Evolutionary conservation across 75 land plant species (phyloP).

Genomic region (Sequoia sempervirens): DNA sequence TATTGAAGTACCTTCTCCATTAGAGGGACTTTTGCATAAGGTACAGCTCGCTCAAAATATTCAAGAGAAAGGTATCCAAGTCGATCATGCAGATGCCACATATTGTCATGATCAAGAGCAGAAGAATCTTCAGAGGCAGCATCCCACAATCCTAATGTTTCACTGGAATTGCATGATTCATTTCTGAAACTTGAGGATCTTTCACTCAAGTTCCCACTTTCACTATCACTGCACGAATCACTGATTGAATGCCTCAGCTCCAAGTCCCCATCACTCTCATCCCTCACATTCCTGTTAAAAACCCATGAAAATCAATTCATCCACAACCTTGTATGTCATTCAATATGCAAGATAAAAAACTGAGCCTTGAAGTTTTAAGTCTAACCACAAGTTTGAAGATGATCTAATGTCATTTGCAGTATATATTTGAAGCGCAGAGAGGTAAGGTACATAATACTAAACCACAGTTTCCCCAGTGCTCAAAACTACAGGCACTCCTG

Average conservation of each 20-base stretch:
- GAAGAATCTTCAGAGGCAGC: constrained; percentile 20
- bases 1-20: constrained; percentile 13
- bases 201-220: constrained; percentile 23
- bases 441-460: constrained; percentile 49
- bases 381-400: constrained; percentile 24
- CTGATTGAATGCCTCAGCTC: constrained; percentile 14
- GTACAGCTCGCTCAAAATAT: constrained; percentile 20
- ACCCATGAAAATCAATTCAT: neutral
- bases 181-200: constrained; percentile 8
- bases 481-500: constrained; percentile 38
- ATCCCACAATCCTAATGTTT: constrained; percentile 26
- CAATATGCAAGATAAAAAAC: neutral
- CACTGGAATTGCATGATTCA: constrained; percentile 6
- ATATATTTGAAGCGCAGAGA: constrained; percentile 42
- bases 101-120: constrained; percentile 19
- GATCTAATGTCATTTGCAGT: constrained; percentile 18
- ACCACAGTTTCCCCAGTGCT: constrained; percentile 33
- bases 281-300: constrained; percentile 7
- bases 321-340: neutral
- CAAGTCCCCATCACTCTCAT: constrained; percentile 24
- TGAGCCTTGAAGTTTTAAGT: neutral
- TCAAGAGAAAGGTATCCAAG: constrained; percentile 14
- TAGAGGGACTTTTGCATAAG: constrained; percentile 23
- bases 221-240: constrained; percentile 16
- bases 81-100: constrained; percentile 26